These are phyloP conservation scores for Antitrichia curtipendula DNA, from an alignment of 225 moss, liverwort and hornwort genomes.

Conservation along the genomic window DNA sequence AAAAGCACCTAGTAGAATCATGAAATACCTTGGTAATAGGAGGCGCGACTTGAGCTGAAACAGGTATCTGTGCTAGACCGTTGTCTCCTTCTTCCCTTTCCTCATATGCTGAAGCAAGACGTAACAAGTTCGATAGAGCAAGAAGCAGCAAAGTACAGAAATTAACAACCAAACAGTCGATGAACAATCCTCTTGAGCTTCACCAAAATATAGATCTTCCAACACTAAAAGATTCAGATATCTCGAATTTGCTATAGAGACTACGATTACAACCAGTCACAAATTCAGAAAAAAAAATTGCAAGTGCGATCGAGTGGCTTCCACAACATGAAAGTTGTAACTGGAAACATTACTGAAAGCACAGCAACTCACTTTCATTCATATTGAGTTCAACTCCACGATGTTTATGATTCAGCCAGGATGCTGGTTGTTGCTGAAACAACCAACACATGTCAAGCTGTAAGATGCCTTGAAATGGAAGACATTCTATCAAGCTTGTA, in stretches of 20 bases:
- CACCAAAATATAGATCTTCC: background rate
- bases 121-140: background rate
- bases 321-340: background rate
- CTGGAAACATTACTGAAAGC: background rate
- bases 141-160: background rate
- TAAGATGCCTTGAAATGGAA: background rate
- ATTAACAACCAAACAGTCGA: background rate
- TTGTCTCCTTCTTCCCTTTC: conserved; percentile 72
- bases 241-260: background rate
- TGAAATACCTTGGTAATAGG: conserved; percentile 71
- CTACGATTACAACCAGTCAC: background rate
- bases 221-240: background rate
- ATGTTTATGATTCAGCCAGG: conserved; percentile 75
- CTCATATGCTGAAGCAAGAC: conserved; percentile 48
- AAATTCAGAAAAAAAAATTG: background rate
- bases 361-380: conserved; percentile 46
- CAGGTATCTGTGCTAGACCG: conserved; percentile 39
- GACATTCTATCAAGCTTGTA: background rate
- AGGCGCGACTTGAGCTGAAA: conserved; percentile 39
- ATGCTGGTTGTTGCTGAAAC: conserved; percentile 62
- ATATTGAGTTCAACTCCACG: conserved; percentile 83
- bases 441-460: background rate
- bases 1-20: background rate
- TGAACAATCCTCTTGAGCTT: background rate
- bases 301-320: background rate